Evolutionary conservation across 1,284 basidiomycete genomes (phyloP).

Genomic region (Gymnopus androsaceus): DNA sequence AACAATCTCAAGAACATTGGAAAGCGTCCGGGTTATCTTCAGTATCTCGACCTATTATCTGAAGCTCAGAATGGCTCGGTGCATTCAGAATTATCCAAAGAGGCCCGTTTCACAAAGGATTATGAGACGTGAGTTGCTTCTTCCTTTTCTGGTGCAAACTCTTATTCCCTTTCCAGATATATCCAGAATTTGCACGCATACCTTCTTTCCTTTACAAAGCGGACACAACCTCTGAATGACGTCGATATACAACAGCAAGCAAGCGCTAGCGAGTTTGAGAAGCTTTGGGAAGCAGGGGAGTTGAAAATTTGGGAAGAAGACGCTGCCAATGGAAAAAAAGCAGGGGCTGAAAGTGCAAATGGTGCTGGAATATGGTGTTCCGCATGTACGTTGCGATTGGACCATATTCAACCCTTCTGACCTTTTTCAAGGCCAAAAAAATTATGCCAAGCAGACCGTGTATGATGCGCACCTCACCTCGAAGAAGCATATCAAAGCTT

Average conservation of each 20-base stretch:
- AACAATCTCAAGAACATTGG: constrained; percentile 86
- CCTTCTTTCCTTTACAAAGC: constrained; percentile 83
- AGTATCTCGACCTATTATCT: constrained; percentile 86
- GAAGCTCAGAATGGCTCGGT: constrained; percentile 55
- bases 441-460: constrained; percentile 96
- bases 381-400: constrained; percentile 71
- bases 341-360: constrained; percentile 40
- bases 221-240: constrained; percentile 87
- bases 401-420: constrained; percentile 14
- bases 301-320: constrained; percentile 75
- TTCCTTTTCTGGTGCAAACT: constrained; percentile 17
- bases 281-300: constrained; percentile 78
- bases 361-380: constrained; percentile 87
- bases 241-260: constrained; percentile 69
- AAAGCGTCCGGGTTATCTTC: constrained; percentile 83
- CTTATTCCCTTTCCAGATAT: constrained; percentile 54
- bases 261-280: constrained; percentile 72
- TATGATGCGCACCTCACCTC: constrained; percentile 95
- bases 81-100: constrained; percentile 73
- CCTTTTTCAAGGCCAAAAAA: constrained; percentile 72
- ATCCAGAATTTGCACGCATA: constrained; percentile 83
- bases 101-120: constrained; percentile 73
- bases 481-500: constrained; percentile 92
- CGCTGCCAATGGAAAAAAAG: constrained; percentile 26
- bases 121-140: constrained; percentile 69